A percentile compares a stretch with the other conserved stretches of the same genome.
Conservation (phyloP, 208 protist species). For the Vickermania ingenoplastis region DNA sequence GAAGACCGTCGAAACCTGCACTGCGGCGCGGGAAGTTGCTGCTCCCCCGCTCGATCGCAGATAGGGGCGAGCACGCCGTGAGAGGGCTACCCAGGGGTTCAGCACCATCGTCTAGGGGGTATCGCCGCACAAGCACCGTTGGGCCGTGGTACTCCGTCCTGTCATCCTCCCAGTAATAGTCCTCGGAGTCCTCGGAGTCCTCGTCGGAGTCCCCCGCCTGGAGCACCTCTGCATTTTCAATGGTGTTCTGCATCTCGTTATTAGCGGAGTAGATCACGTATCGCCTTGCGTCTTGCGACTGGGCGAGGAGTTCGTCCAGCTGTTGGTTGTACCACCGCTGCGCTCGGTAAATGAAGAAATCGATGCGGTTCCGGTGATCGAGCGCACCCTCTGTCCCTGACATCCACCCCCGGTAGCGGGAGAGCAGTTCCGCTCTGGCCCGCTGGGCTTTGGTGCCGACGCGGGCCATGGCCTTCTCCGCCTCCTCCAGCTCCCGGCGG, state of each 20-base stretch:
- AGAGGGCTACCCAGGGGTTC: background rate
- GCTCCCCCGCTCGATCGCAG: conserved; percentile 3
- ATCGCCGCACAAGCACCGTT: background rate
- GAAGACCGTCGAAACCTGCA: conserved; percentile 65
- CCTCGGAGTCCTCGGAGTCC: conserved; percentile 5
- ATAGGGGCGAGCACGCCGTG: background rate
- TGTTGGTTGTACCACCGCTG: conserved; percentile 37
- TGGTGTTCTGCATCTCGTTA: conserved; percentile 6
- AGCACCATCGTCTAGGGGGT: background rate
- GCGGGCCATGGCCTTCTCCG: background rate
- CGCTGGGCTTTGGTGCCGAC: background rate
- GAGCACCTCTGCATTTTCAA: background rate
- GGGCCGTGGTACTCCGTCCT: background rate
- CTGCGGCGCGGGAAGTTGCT: conserved; percentile 11
- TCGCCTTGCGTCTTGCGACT: conserved; percentile 6
- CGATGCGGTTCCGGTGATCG: conserved; percentile 21
- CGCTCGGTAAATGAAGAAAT: conserved; percentile 38
- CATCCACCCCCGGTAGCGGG: background rate
- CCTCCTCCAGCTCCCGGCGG: background rate
- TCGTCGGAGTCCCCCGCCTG: background rate
- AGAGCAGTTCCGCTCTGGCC: background rate
- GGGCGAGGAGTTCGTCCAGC: conserved; percentile 3
- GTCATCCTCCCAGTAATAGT: background rate
- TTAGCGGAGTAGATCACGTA: conserved; percentile 39
- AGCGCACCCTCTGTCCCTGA: background rate